These are phyloP conservation scores for Blastobotrys elegans DNA, from an alignment of 1,139 yeast species.

Conservation along the genomic window DNA sequence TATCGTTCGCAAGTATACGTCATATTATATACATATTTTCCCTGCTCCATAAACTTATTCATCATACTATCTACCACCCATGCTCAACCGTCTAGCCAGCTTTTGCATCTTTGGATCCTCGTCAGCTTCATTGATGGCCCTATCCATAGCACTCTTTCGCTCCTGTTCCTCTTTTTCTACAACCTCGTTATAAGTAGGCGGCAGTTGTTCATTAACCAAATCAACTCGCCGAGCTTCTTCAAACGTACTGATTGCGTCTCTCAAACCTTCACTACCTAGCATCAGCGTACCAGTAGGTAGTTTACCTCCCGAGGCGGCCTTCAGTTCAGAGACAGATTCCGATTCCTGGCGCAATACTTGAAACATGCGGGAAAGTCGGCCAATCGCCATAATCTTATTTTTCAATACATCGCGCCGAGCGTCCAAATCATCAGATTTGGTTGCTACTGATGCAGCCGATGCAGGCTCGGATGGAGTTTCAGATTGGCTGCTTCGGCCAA, in stretches of 20 bases:
- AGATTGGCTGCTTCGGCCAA: constrained; percentile 7
- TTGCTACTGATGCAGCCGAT: background rate
- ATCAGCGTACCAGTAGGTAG: constrained; percentile 86
- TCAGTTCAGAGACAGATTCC: constrained; percentile 79
- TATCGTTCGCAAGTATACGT: no score
- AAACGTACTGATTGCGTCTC: constrained; percentile 63
- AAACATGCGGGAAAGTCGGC: constrained; percentile 91
- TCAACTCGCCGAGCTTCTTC: constrained; percentile 86
- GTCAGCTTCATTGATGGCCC: constrained; percentile 43
- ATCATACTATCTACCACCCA: no score
- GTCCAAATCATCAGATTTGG: constrained; percentile 20
- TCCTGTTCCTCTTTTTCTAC: constrained; percentile 43
- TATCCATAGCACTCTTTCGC: constrained; percentile 40
- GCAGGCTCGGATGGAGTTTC: constrained; percentile 11
- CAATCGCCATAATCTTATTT: constrained; percentile 90
- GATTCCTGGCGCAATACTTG: constrained; percentile 84
- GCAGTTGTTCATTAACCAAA: constrained; percentile 77
- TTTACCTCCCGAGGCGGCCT: constrained; percentile 60
- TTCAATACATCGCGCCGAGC: constrained; percentile 61
- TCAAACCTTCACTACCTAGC: constrained; percentile 77
- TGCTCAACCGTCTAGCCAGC: constrained; percentile 32
- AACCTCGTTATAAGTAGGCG: constrained; percentile 68
- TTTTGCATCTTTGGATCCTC: constrained; percentile 33
- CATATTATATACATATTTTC: no score
- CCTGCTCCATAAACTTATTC: no score